These are phyloP conservation scores for Aspergillus incahuasiensis DNA, from an alignment of 495 filamentous ascomycete genomes.

Conservation along the genomic window DNA sequence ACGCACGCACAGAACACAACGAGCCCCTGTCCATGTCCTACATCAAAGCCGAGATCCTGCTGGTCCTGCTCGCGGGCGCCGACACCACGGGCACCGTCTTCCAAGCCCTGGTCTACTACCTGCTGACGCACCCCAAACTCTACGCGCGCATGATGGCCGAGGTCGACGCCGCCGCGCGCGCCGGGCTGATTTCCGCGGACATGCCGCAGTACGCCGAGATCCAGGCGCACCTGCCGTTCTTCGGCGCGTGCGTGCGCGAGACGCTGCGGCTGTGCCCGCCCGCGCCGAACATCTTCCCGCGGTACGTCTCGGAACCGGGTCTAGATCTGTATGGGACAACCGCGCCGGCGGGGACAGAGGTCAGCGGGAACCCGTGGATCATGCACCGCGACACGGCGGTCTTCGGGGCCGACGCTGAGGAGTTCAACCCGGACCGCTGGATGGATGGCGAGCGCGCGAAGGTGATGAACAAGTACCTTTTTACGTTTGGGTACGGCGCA, in stretches of 20 bases:
- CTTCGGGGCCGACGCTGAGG: slow-evolving; percentile 46
- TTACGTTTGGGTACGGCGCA: slow-evolving; percentile 52
- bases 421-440: slow-evolving; percentile 39
- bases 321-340: slow-evolving; percentile 48
- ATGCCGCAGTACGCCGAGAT: slow-evolving; percentile 41
- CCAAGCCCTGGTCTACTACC: slow-evolving; percentile 47
- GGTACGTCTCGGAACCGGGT: slow-evolving; percentile 47
- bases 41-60: slow-evolving; percentile 50
- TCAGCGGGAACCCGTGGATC: slow-evolving; percentile 52
- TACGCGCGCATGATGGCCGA: slow-evolving; percentile 55
- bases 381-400: slow-evolving; percentile 46
- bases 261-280: slow-evolving; percentile 51
- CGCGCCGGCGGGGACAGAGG: slow-evolving; percentile 54
- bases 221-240: slow-evolving; percentile 42
- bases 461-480: slow-evolving; percentile 47
- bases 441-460: slow-evolving; percentile 39
- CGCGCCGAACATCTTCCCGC: slow-evolving; percentile 43
- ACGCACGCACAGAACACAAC: slow-evolving; percentile 41
- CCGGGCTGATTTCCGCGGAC: slow-evolving; percentile 29
- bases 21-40: slow-evolving; percentile 45
- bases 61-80: slow-evolving; percentile 57
- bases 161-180: slow-evolving; percentile 45
- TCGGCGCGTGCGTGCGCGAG: slow-evolving; percentile 48
- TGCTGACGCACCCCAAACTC: slow-evolving; percentile 41
- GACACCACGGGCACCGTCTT: slow-evolving; percentile 60